Evolutionary conservation across 331 rosid genomes (phyloP).

Genomic region (Quercus lobata): DNA sequence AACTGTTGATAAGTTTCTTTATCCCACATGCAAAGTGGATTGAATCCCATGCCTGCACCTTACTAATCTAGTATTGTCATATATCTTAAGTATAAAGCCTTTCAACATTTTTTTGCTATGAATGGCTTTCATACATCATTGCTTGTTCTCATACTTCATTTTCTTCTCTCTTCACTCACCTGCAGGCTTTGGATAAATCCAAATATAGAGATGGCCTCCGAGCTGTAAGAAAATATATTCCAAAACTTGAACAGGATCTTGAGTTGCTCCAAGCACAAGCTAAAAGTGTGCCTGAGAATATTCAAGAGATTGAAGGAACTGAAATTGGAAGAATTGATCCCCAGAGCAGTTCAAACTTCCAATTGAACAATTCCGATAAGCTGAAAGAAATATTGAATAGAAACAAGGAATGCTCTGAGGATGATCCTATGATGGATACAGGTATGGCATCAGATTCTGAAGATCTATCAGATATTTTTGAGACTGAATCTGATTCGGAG

Average conservation of each 20-base stretch:
- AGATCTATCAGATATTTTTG: conserved; percentile 68
- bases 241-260: conserved; percentile 77
- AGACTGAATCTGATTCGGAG: conserved; percentile 63
- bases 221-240: conserved; percentile 76
- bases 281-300: conserved; percentile 28
- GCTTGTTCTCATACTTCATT: conserved; percentile 6
- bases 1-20: no score
- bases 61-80: neutral
- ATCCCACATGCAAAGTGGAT: neutral
- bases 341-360: conserved; percentile 28
- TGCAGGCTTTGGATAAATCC: conserved; percentile 93
- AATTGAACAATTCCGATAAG: conserved; percentile 29
- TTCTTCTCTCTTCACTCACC: conserved; percentile 8
- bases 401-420: conserved; percentile 30
- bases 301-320: conserved; percentile 37
- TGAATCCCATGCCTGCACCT: neutral
- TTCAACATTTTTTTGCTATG: neutral
- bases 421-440: conserved; percentile 39
- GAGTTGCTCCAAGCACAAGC: conserved; percentile 66
- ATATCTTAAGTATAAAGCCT: neutral
- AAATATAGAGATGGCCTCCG: conserved; percentile 78
- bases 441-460: conserved; percentile 55
- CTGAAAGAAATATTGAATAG: conserved; percentile 27
- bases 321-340: conserved; percentile 22
- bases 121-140: neutral